A percentile compares a stretch with the other conserved stretches of the same genome.
Evolutionary conservation across 805 yeast species (phyloP).

Genomic region (Myxozyma udenii): DNA sequence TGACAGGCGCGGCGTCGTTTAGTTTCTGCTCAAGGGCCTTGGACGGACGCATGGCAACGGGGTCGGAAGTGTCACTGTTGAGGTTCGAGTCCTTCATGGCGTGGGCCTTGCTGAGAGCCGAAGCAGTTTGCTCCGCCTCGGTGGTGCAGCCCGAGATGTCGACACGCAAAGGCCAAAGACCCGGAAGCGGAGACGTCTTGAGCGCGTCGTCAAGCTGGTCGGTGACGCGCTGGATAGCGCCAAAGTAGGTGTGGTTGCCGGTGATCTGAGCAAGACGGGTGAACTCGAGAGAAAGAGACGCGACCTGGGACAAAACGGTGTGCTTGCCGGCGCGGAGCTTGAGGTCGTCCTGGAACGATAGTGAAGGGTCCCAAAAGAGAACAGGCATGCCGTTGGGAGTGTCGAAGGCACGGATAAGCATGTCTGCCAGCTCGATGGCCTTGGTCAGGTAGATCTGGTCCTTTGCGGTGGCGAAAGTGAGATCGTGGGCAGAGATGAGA

Average conservation of each 20-base stretch:
- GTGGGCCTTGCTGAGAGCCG: background rate
- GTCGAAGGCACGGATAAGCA: constrained; percentile 54
- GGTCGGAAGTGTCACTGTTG: background rate
- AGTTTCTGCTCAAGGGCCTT: constrained; percentile 8
- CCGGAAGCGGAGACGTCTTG: constrained; percentile 40
- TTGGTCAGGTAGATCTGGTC: constrained; percentile 40
- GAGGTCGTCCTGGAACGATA: constrained; percentile 14
- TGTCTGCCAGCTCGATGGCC: constrained; percentile 49
- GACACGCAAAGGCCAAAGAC: constrained; percentile 45
- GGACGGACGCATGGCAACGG: background rate
- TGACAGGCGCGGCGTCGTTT: constrained; percentile 1
- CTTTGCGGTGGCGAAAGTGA: constrained; percentile 38
- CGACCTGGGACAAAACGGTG: constrained; percentile 47
- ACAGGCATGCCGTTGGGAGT: constrained; percentile 58
- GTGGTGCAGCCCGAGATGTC: constrained; percentile 54
- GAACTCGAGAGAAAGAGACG: constrained; percentile 52
- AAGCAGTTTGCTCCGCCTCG: constrained; percentile 17
- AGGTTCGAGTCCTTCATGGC: background rate
- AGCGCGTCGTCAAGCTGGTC: constrained; percentile 40
- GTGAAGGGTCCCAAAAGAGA: constrained; percentile 46
- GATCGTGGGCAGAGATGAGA: constrained; percentile 50
- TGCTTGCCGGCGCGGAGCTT: constrained; percentile 35
- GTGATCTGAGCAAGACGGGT: constrained; percentile 53
- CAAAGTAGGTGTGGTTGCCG: constrained; percentile 48
- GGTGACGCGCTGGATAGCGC: constrained; percentile 47